Base-by-base conservation (phyloP, 2,329 filamentous ascomycete genomes). In the Sporothrix dimorphospora region DNA sequence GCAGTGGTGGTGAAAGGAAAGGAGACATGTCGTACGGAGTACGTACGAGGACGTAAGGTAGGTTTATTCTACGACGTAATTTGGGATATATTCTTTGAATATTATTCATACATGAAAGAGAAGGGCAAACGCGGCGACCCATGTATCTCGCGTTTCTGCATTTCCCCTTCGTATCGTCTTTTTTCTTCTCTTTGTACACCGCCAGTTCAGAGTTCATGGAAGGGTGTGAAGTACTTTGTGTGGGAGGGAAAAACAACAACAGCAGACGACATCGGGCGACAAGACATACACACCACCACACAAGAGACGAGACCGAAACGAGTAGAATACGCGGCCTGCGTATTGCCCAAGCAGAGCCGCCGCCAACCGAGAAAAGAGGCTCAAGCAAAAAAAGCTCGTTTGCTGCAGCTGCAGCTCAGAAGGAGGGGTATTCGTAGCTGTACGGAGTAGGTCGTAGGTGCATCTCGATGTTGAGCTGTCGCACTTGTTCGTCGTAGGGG, bases 21-120 rank as follows among this genome's bases (percentile, higher is more conserved):
- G 59, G 38, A 65, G 21, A 65, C 45, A 27, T 12, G 59, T 65
- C 59, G 59, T 65, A 65, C 21, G n/a, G 45, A 65, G 59, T 65
- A 65, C 21, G n/a, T 65, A 65, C 59, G 38, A 65, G 21, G 59
- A 63, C 11, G 21, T 45, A 42, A 24, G 59, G n/a, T n/a, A n/a
- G n/a, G n/a, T 63, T 14, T 21, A 38, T 42, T 38, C 11, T 24
- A 42, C 53, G n/a, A 19, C 27, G 53, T 30, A 57, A 30, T 19
- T 30, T 57, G n/a, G n/a, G n/a, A n/a, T n/a, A n/a, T n/a, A n/a
- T n/a, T n/a, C n/a, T n/a, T n/a, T n/a, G n/a, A n/a, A n/a, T n/a
- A n/a, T n/a, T n/a, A n/a, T n/a, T n/a, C n/a, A n/a, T n/a, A n/a
- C n/a, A n/a, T 2, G 38, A 14, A 42, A 14, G n/a, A 11, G 1